Conservation (phyloP, 306 rosid species). For the Gillenia trifoliata region DNA sequence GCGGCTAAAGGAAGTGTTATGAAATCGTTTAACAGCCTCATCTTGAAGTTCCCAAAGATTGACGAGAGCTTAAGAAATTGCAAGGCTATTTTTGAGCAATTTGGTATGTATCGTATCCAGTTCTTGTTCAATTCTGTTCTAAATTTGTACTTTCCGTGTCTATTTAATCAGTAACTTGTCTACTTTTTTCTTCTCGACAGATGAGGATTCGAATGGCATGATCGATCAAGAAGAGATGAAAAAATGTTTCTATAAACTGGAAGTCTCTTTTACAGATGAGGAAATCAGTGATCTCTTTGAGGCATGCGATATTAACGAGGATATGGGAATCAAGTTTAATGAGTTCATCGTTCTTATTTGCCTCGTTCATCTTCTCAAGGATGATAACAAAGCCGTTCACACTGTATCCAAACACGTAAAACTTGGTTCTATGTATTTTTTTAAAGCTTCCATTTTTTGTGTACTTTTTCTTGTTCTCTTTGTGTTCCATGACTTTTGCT, state of each 20-base stretch:
- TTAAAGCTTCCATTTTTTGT: not conserved
- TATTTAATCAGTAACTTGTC: not conserved
- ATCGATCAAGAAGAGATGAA: conserved; percentile 78
- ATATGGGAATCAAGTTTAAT: conserved; percentile 68
- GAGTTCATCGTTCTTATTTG: conserved; percentile 95
- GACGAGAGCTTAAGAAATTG: conserved; percentile 84
- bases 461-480: conserved; percentile 7
- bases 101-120: conserved; percentile 47
- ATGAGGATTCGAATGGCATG: conserved; percentile 83
- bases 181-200: conserved; percentile 30
- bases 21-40: conserved; percentile 74
- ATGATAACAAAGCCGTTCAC: conserved; percentile 43
- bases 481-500: conserved; percentile 39
- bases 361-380: conserved; percentile 75
- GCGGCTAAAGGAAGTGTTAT: conserved; percentile 56
- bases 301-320: conserved; percentile 80
- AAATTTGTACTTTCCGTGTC: not conserved
- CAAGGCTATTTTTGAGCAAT: conserved; percentile 66
- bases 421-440: not conserved
- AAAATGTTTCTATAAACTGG: conserved; percentile 63
- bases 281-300: conserved; percentile 72
- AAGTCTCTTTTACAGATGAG: conserved; percentile 59
- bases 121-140: conserved; percentile 1
- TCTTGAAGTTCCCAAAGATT: conserved; percentile 89
- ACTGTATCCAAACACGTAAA: conserved; percentile 52